Evolutionary conservation across 1,139 yeast species (phyloP).

Genomic region (Citeromyces hawaiiensis): DNA sequence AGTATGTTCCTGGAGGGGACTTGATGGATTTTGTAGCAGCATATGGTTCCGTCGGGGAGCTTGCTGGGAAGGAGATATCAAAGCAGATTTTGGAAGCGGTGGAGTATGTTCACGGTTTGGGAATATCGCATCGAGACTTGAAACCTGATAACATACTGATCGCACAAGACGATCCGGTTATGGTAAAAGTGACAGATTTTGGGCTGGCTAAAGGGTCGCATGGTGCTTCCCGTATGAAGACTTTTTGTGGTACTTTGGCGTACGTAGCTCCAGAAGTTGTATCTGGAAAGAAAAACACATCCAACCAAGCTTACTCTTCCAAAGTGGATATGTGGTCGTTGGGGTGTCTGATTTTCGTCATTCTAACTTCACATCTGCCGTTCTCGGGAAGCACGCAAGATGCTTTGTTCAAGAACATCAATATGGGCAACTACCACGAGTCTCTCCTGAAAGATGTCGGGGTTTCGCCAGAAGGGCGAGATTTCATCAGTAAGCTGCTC

Average conservation of each 20-base stretch:
- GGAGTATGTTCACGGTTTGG: constrained; percentile 73
- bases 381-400: constrained; percentile 89
- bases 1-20: constrained; percentile 94
- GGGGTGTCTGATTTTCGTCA: constrained; percentile 84
- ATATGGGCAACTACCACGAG: constrained; percentile 67
- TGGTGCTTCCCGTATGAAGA: constrained; percentile 58
- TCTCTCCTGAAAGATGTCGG: constrained; percentile 62
- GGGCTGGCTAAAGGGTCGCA: constrained; percentile 73
- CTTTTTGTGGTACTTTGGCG: constrained; percentile 75
- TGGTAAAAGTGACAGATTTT: constrained; percentile 85
- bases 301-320: constrained; percentile 39
- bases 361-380: constrained; percentile 84
- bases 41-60: constrained; percentile 84
- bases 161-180: constrained; percentile 82
- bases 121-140: constrained; percentile 86
- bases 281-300: constrained; percentile 33
- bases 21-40: constrained; percentile 92
- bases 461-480: constrained; percentile 51
- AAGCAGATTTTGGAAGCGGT: constrained; percentile 78
- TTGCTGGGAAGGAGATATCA: constrained; percentile 75
- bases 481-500: constrained; percentile 53
- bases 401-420: constrained; percentile 64
- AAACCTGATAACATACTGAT: constrained; percentile 89
- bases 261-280: constrained; percentile 92
- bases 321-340: constrained; percentile 94